A percentile compares a stretch with the other conserved stretches of the same genome.
phyloP scores from a whole-genome alignment of 441 rosid species.

The Gossypium laxum region DNA sequence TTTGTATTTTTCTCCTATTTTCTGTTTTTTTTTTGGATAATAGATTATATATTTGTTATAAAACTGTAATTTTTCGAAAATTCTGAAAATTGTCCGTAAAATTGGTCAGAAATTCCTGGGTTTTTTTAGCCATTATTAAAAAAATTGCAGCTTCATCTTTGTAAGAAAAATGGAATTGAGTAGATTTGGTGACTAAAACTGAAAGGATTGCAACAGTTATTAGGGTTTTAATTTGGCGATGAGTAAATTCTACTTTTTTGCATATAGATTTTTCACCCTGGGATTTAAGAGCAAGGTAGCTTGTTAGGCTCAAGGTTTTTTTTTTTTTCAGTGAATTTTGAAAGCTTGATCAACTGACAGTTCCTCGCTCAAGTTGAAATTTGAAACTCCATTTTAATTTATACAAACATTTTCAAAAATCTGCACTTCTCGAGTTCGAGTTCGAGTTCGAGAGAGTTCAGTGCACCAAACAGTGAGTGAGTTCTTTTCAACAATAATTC shows the following conservation, averaged over 20 bases:
- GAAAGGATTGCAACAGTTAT: constrained; percentile 12
- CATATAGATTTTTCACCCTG: constrained; percentile 12
- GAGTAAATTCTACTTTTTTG: not conserved
- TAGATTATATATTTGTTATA: constrained; percentile 1
- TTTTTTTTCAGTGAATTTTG: constrained; percentile 11
- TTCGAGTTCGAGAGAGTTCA: not conserved
- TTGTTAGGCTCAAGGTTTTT: not conserved
- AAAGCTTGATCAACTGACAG: not conserved
- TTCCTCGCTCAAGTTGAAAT: not conserved
- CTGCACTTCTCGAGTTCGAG: not conserved
- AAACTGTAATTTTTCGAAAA: constrained; percentile 20
- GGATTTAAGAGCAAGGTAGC: constrained; percentile 15
- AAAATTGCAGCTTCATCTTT: constrained; percentile 7
- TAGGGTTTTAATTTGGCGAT: constrained; percentile 29
- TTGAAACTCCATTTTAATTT: not conserved
- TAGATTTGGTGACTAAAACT: not conserved
- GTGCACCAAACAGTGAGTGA: not conserved
- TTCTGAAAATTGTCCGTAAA: constrained; percentile 12
- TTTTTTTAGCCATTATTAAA: constrained; percentile 7
- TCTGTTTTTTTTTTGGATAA: constrained; percentile 10
- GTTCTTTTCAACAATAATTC: not conserved
- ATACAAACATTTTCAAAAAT: not conserved
- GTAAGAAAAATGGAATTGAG: not conserved
- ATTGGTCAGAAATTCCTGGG: constrained; percentile 8
- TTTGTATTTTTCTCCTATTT: constrained; percentile 3